Conservation (phyloP, 352 stramenopile species). For the Globisporangium lucens region DNA sequence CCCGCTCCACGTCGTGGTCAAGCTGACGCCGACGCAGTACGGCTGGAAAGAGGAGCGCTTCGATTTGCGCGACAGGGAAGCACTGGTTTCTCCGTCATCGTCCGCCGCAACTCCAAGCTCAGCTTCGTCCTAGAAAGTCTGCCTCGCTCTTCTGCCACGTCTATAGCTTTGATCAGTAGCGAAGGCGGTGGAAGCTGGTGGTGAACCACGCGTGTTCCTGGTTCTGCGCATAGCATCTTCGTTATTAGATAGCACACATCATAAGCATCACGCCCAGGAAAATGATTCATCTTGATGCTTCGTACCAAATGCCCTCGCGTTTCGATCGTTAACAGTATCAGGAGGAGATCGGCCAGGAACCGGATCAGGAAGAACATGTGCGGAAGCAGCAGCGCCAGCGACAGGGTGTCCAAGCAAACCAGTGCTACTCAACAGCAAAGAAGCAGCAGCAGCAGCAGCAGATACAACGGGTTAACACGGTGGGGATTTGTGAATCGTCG, state of each 20-base stretch:
- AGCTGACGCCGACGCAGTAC: conserved; percentile 45
- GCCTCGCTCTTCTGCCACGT: not conserved
- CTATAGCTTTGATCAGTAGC: conserved; percentile 22
- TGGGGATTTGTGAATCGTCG: no score
- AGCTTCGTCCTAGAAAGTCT: not conserved
- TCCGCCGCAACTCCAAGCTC: not conserved
- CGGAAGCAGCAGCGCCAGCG: conserved; percentile 42
- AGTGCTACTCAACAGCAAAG: conserved; percentile 21
- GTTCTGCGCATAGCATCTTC: not conserved
- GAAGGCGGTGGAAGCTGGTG: conserved; percentile 59
- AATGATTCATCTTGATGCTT: not conserved
- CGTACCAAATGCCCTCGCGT: conserved; percentile 47
- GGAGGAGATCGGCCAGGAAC: conserved; percentile 49
- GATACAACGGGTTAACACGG: no score
- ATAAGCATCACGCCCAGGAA: not conserved
- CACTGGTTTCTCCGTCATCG: not conserved
- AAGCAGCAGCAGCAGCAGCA: no score
- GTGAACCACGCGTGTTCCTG: conserved; percentile 63
- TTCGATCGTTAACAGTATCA: conserved; percentile 38
- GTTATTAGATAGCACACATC: not conserved
- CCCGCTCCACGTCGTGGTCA: conserved; percentile 43
- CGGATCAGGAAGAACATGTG: conserved; percentile 60
- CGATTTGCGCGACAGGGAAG: conserved; percentile 23
- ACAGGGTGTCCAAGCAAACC: conserved; percentile 32
- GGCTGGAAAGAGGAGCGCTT: conserved; percentile 48